Evolutionary conservation across 2,329 filamentous ascomycete species (phyloP).

Genomic region (Paecilomyces formosus): DNA sequence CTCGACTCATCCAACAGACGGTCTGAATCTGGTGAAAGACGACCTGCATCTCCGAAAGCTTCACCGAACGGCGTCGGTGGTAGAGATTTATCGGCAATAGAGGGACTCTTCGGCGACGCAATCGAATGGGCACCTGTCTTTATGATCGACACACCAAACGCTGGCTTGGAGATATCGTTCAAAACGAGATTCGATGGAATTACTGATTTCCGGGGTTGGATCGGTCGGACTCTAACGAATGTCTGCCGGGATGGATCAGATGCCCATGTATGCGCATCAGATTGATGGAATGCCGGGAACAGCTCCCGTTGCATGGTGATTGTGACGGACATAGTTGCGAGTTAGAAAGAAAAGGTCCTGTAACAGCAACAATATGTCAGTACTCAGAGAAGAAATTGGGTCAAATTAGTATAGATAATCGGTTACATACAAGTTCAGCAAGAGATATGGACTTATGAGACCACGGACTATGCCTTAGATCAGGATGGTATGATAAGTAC

Average conservation of each 20-base stretch:
- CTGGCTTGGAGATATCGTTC: background rate
- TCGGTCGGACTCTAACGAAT: background rate
- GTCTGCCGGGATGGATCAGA: background rate
- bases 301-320: background rate
- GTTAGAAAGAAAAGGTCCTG: background rate
- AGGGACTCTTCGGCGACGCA: background rate
- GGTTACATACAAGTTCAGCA: background rate
- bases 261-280: background rate
- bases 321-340: background rate
- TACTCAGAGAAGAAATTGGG: no score
- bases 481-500: background rate
- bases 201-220: background rate
- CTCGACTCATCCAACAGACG: background rate
- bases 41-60: background rate
- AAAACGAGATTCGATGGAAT: background rate
- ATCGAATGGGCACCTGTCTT: background rate
- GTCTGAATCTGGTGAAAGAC: background rate
- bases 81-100: conserved; percentile 4
- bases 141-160: background rate
- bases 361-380: background rate
- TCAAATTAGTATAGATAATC: background rate
- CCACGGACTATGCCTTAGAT: background rate
- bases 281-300: background rate
- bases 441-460: background rate
- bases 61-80: conserved; percentile 3